phyloP scores from a whole-genome alignment of 139 green algal genomes.

The Edaphochlamys debaryana region DNA sequence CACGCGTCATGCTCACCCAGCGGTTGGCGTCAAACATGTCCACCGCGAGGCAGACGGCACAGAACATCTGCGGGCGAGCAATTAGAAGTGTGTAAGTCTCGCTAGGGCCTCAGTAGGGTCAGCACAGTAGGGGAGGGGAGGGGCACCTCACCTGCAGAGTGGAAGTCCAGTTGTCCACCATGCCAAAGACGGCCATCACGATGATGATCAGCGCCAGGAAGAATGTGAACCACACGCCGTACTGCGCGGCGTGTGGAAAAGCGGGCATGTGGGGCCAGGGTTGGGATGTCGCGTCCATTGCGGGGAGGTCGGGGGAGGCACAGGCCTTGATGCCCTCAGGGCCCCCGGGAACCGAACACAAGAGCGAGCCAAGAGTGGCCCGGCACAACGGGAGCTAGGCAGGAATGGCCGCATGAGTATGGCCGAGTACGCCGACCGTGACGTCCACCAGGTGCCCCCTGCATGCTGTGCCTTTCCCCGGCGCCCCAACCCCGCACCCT shows the following conservation, averaged over 20 bases:
- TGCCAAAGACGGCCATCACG: neutral
- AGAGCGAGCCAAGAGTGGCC: no score
- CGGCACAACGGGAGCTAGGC: no score
- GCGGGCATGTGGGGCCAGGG: neutral
- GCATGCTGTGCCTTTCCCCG: no score
- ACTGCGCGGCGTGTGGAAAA: neutral
- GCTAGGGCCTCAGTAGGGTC: no score
- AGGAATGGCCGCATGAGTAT: no score
- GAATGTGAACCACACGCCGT: constrained; percentile 26
- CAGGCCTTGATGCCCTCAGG: neutral
- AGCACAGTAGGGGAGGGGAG: no score
- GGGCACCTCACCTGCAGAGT: constrained; percentile 21
- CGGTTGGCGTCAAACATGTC: neutral
- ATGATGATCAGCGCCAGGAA: constrained; percentile 1
- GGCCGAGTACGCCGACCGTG: no score
- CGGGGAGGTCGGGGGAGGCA: neutral
- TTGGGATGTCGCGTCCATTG: neutral
- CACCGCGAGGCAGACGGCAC: neutral
- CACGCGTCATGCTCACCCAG: no score
- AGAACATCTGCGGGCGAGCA: neutral
- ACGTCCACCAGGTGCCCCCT: no score
- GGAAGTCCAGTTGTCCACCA: neutral
- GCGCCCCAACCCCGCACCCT: no score
- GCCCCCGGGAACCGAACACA: no score
- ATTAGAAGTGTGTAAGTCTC: no score